These are phyloP conservation scores for Lactarius quietus DNA, from an alignment of 768 basidiomycete species.

Conservation along the genomic window DNA sequence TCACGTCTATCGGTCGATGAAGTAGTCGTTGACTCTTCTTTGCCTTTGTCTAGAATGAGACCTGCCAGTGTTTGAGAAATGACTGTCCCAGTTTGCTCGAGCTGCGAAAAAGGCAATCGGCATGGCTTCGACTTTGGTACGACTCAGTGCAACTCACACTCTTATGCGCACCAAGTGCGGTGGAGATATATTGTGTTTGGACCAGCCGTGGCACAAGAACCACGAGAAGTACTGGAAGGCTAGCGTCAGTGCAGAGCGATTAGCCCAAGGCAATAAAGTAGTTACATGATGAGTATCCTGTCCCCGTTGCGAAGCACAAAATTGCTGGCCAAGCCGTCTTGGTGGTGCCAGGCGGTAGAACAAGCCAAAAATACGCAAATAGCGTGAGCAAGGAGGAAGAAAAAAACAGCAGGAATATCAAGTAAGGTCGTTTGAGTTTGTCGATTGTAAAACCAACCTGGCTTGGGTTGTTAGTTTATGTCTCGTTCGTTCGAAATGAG, in stretches of 20 bases:
- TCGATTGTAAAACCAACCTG: slow-evolving; percentile 70
- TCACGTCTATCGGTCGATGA: slow-evolving; percentile 32
- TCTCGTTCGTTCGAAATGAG: not conserved
- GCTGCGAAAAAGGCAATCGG: slow-evolving; percentile 35
- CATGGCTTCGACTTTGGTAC: not conserved
- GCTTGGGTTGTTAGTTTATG: slow-evolving; percentile 3
- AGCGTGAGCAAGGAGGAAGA: slow-evolving; percentile 58
- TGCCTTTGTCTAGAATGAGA: slow-evolving; percentile 53
- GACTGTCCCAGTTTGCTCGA: slow-evolving; percentile 72
- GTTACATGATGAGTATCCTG: slow-evolving; percentile 71
- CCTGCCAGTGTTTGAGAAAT: slow-evolving; percentile 74
- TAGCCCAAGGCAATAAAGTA: slow-evolving; percentile 12
- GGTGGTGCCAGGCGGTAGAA: slow-evolving; percentile 55
- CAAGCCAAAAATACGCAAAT: slow-evolving; percentile 63
- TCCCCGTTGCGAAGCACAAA: slow-evolving; percentile 56
- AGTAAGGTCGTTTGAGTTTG: slow-evolving; percentile 49
- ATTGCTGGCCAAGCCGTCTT: slow-evolving; percentile 59
- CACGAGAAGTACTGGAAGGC: slow-evolving; percentile 57
- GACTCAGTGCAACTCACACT: slow-evolving; percentile 45
- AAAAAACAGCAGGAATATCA: slow-evolving; percentile 55
- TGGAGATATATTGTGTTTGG: slow-evolving; percentile 66
- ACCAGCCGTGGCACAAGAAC: slow-evolving; percentile 73
- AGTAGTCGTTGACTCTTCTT: slow-evolving; percentile 21
- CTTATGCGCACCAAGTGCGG: slow-evolving; percentile 75
- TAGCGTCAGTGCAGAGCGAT: not conserved